Evolutionary conservation across 148 eudicot genomes (phyloP), one percentile per base, ranked within the genome.

Genomic region (Chenopodium album): DNA sequence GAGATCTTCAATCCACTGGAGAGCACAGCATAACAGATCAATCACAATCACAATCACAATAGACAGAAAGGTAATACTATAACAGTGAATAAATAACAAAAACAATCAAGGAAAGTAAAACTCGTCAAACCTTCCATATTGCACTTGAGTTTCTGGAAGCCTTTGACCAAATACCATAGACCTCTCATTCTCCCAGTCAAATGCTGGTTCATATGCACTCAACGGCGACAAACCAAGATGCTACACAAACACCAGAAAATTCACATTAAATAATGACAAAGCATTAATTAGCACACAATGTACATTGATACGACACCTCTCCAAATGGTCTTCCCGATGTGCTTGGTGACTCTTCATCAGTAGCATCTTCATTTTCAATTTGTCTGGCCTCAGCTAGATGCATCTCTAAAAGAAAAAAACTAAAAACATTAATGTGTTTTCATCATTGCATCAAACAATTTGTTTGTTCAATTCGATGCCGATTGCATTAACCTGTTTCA

Each of bases 171-270:
- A 92, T 85, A 96, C 91, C 88, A 92, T 82, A 29, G 93, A 92
- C 75, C 99, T 94, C 85, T 96, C 99, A 81, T 83, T 92, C 79
- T 96, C 99, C 99, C 99, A 96, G 87, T 96, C 98, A 89, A 96
- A 96, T 75, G 93, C 94, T 82, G 99, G 97, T 80, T 96, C 99
- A 86, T 96, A 96, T 79, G 98, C 95, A 74, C 95, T 93, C 73
- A 96, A 86, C 22, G 99, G 99, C 65, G 98, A 91, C 82, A 89
- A 93, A 63, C 97, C 97, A 84, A 91, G 85, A 88, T 94, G 97
- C 99, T 96, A 93, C 86, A 88, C 78, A 84, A 66, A 83, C 65
- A 79, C 71, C 69, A 81, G 23, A 54, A 74, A 82, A 46, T 16
- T 64, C 29, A 67, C 52, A 71, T 56, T 22, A 60, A 31, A 34